Conservation (phyloP, 169 alveolate genomes). For the Miamiensis avidus region DNA sequence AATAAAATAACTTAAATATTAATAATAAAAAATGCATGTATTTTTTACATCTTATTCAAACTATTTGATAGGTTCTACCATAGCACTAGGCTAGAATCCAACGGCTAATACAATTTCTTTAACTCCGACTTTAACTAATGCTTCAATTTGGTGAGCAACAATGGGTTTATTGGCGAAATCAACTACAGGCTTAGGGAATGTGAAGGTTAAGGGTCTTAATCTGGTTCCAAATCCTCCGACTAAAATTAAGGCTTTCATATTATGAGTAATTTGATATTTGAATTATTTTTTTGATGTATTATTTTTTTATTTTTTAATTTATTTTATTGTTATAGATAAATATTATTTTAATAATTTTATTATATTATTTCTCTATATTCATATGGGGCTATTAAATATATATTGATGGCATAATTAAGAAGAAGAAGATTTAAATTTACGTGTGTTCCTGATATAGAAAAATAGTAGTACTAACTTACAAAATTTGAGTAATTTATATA, state of each 20-base stretch:
- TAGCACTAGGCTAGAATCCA: constrained; percentile 74
- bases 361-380: no score
- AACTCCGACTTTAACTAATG: constrained; percentile 83
- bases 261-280: neutral
- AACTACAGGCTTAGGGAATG: constrained; percentile 96
- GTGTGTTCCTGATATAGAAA: no score
- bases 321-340: neutral
- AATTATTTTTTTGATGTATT: neutral
- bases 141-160: constrained; percentile 80
- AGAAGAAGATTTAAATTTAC: no score
- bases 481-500: no score
- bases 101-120: constrained; percentile 81
- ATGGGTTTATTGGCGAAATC: constrained; percentile 96
- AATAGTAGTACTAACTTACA: no score
- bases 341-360: no score
- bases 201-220: constrained; percentile 96
- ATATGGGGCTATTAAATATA: no score
- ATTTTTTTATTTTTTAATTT: no score
- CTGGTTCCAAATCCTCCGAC: constrained; percentile 99
- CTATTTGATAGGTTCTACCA: constrained; percentile 59
- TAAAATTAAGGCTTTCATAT: constrained; percentile 96
- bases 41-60: constrained; percentile 56
- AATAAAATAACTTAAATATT: no score
- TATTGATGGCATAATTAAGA: no score
- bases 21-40: neutral